Percentiles rank a stretch among this genome's conserved stretches.
Conservation (phyloP, 2,329 filamentous ascomycete genomes). For the Epichloe uncinata region DNA sequence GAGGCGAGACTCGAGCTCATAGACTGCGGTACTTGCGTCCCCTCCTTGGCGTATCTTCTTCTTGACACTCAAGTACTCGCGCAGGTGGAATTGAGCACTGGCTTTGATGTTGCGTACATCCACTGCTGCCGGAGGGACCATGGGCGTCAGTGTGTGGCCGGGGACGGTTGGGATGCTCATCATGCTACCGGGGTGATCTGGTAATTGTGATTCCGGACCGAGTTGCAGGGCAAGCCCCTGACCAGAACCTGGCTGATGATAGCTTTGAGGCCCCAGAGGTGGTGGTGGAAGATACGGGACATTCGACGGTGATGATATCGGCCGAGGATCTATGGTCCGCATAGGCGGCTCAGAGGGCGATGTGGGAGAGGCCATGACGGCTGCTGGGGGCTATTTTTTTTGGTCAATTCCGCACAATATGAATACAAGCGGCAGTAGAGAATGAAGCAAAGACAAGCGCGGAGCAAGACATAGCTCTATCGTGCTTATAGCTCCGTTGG, state of each 20-base stretch:
- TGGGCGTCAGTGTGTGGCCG: conserved; percentile 9
- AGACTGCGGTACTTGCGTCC: conserved; percentile 15
- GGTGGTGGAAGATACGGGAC: conserved; percentile 9
- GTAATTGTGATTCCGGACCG: conserved; percentile 10
- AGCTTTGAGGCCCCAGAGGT: neutral
- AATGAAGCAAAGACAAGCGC: neutral
- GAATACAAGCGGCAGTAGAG: neutral
- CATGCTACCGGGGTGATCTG: conserved; percentile 12
- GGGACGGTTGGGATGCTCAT: conserved; percentile 10
- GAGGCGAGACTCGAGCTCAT: conserved; percentile 30
- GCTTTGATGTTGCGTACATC: conserved; percentile 16
- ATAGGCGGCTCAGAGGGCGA: conserved; percentile 10
- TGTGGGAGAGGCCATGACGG: conserved; percentile 4
- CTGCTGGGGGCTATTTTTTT: neutral
- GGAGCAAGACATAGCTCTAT: neutral
- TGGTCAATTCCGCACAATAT: too few species aligned
- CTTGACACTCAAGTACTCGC: conserved; percentile 22
- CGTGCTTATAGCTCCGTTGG: neutral
- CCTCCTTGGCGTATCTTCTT: conserved; percentile 16
- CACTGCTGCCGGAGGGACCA: conserved; percentile 13
- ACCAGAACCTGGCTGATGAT: neutral
- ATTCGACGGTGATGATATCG: conserved; percentile 12
- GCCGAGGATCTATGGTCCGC: conserved; percentile 15
- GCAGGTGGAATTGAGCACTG: conserved; percentile 23
- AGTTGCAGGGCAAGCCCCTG: conserved; percentile 8